Conservation (phyloP, 2,329 filamentous ascomycete species). For the Ceratocystis huliohia region DNA sequence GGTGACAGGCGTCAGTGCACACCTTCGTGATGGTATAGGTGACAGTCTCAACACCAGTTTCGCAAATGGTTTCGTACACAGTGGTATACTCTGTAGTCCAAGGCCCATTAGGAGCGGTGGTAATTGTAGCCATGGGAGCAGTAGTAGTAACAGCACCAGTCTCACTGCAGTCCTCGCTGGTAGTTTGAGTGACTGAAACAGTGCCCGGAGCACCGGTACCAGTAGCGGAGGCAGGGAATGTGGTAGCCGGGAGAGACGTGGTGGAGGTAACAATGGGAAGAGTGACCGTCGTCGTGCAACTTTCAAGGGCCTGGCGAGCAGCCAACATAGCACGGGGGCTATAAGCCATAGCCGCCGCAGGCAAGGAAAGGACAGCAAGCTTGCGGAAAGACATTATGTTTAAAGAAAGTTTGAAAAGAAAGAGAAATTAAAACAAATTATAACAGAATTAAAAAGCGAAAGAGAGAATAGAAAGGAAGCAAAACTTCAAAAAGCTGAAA, state of each 20-base stretch:
- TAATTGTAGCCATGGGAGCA: constrained; percentile 1
- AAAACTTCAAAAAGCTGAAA: not conserved
- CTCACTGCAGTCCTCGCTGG: not conserved
- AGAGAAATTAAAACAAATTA: not conserved
- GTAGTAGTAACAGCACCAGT: not conserved
- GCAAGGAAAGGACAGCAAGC: constrained; percentile 17
- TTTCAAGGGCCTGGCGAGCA: constrained; percentile 8
- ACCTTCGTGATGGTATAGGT: constrained; percentile 21
- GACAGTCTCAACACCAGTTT: constrained; percentile 17
- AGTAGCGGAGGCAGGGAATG: not conserved
- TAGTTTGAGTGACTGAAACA: not conserved
- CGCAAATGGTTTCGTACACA: constrained; percentile 18
- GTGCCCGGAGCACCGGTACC: not conserved
- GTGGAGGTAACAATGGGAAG: not conserved
- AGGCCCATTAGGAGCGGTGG: not conserved
- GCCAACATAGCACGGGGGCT: constrained; percentile 14
- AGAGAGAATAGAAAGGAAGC: not conserved
- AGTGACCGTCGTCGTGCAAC: constrained; percentile 11
- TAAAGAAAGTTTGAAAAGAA: not conserved
- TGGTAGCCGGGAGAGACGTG: not conserved
- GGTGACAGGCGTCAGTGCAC: constrained; percentile 14
- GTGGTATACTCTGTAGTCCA: constrained; percentile 18
- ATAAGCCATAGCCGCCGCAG: constrained; percentile 14
- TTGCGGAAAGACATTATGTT: constrained; percentile 16
- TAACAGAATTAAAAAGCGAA: constrained; percentile 7